Conservation (phyloP, 768 basidiomycete species). For the Tubosaeta sp. region DNA sequence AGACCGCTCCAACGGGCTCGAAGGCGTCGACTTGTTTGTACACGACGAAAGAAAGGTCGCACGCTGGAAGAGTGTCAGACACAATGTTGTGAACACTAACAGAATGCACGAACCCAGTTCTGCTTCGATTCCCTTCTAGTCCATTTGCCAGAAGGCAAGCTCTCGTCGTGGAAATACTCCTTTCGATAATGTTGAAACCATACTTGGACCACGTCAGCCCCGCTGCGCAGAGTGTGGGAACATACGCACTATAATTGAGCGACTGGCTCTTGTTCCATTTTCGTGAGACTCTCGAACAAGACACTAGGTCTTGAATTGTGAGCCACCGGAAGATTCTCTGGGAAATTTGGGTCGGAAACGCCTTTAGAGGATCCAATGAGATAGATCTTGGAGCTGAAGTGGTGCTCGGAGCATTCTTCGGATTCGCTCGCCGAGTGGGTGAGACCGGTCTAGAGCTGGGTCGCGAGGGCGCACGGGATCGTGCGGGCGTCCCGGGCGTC, state of each 20-base stretch:
- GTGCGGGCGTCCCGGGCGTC: slow-evolving; percentile 60
- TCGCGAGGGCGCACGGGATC: slow-evolving; percentile 52
- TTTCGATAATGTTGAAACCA: slow-evolving; percentile 93
- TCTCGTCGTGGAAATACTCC: slow-evolving; percentile 80
- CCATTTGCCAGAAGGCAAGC: slow-evolving; percentile 81
- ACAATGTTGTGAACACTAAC: slow-evolving; percentile 8
- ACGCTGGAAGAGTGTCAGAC: slow-evolving; percentile 41
- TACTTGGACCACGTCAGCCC: slow-evolving; percentile 43
- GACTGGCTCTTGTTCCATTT: slow-evolving; percentile 91
- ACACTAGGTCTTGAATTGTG: slow-evolving; percentile 60
- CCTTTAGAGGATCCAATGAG: slow-evolving; percentile 57
- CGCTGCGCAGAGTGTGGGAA: not conserved
- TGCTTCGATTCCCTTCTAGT: slow-evolving; percentile 92
- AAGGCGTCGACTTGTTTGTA: slow-evolving; percentile 37
- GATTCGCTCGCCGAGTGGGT: slow-evolving; percentile 24
- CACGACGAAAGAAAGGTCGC: slow-evolving; percentile 40
- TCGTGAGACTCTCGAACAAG: slow-evolving; percentile 75
- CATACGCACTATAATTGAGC: slow-evolving; percentile 73
- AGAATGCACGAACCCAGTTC: slow-evolving; percentile 58
- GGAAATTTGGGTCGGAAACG: slow-evolving; percentile 75
- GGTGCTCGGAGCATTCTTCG: slow-evolving; percentile 26
- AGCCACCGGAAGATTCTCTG: slow-evolving; percentile 72
- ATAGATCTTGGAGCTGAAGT: slow-evolving; percentile 18
- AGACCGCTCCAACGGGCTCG: slow-evolving; percentile 43
- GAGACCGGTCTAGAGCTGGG: slow-evolving; percentile 45